Evolutionary conservation across 148 eudicot species (phyloP).

Genomic region (Diospyros kaki): DNA sequence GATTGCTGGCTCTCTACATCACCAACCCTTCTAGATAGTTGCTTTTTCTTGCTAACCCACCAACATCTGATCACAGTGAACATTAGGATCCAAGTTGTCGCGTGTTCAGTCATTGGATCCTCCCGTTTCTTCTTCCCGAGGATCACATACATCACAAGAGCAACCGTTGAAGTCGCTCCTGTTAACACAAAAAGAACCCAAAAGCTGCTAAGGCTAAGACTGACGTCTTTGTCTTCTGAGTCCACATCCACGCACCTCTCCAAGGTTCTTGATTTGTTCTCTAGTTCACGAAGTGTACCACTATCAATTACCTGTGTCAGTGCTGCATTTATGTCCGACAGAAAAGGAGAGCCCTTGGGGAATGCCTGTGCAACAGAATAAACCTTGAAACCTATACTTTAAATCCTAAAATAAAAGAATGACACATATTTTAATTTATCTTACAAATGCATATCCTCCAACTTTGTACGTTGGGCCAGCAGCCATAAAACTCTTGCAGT

Average conservation of each 20-base stretch:
- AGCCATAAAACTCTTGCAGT: constrained; percentile 29
- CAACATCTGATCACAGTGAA: too few species aligned
- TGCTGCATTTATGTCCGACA: constrained; percentile 18
- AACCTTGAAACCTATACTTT: not conserved
- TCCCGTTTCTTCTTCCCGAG: too few species aligned
- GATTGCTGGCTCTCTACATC: too few species aligned
- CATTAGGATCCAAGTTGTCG: too few species aligned
- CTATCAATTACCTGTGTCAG: constrained; percentile 15
- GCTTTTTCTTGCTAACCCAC: too few species aligned
- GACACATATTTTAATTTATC: not conserved
- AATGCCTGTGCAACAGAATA: constrained; percentile 12
- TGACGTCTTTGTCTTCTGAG: too few species aligned
- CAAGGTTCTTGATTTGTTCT: constrained; percentile 1
- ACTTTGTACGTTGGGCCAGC: constrained; percentile 23
- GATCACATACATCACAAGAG: constrained; percentile 8
- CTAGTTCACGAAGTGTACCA: constrained; percentile 11
- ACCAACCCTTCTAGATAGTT: too few species aligned
- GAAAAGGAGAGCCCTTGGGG: constrained; percentile 21
- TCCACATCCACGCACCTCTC: constrained; percentile 23
- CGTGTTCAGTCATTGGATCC: too few species aligned
- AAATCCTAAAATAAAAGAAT: too few species aligned
- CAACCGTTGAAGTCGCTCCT: constrained; percentile 19
- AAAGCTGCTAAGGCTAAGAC: constrained; percentile 25
- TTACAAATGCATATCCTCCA: constrained; percentile 32
- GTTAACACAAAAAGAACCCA: constrained; percentile 20